phyloP scores from a whole-genome alignment of 1,139 yeast genomes.

The Yarrowia galli region DNA sequence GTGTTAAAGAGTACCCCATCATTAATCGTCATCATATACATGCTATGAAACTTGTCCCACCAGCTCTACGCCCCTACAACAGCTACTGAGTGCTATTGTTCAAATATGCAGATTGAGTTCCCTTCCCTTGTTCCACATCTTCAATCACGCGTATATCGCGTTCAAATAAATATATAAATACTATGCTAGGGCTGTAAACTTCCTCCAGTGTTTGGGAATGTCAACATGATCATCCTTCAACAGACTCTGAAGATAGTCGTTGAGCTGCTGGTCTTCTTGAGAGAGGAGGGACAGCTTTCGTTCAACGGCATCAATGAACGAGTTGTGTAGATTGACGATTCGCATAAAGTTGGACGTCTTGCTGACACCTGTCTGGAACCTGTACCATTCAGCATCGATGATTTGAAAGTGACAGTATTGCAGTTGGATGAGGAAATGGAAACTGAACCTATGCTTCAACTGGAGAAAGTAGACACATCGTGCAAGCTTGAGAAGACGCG shows the following conservation, averaged over 20 bases:
- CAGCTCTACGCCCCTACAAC: too few relatives aligned
- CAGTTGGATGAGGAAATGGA: conserved; percentile 14
- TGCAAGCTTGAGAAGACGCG: conserved; percentile 9
- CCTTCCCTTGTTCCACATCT: too few relatives aligned
- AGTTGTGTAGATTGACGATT: conserved; percentile 4
- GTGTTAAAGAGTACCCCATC: too few relatives aligned
- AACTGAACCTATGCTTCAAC: not conserved
- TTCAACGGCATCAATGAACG: not conserved
- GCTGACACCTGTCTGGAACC: not conserved
- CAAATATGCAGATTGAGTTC: too few relatives aligned
- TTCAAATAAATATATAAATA: conserved; percentile 14
- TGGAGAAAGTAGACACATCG: conserved; percentile 11
- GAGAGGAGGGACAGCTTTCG: not conserved
- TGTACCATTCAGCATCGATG: conserved; percentile 16
- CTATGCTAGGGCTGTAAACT: not conserved
- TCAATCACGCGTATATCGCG: too few relatives aligned
- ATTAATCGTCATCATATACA: too few relatives aligned
- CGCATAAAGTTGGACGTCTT: conserved; percentile 16
- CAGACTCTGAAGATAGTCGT: conserved; percentile 22
- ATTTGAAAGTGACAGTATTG: conserved; percentile 11
- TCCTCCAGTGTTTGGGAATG: conserved; percentile 5
- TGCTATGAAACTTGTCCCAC: too few relatives aligned
- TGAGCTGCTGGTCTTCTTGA: not conserved
- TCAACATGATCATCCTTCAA: not conserved
- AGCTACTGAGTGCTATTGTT: too few relatives aligned